A percentile compares a stretch with the other conserved stretches of the same genome.
These are phyloP conservation scores for Elaphomyces granulatus DNA, from an alignment of 495 filamentous ascomycete species.

Conservation along the genomic window DNA sequence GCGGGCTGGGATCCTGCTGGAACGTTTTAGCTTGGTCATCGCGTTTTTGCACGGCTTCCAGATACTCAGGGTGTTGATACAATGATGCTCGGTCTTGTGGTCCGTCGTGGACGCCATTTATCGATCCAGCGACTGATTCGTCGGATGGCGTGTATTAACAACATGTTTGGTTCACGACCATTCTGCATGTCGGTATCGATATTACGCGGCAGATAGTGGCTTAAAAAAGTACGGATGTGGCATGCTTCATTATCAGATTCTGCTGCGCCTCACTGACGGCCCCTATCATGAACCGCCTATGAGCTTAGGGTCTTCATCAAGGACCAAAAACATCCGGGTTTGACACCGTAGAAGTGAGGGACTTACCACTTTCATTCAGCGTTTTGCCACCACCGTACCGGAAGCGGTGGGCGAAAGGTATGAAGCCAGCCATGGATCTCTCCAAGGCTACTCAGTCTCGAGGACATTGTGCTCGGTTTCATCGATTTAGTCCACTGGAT, in stretches of 20 bases:
- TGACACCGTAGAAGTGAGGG: conserved; percentile 1
- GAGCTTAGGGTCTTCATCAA: not conserved
- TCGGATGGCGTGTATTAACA: conserved; percentile 13
- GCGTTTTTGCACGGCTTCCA: not conserved
- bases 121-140: conserved; percentile 17
- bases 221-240: conserved; percentile 15
- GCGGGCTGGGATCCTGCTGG: not conserved
- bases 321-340: not conserved
- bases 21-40: not conserved
- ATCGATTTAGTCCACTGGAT: conserved; percentile 1
- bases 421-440: conserved; percentile 8
- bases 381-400: conserved; percentile 7
- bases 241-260: conserved; percentile 18
- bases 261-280: conserved; percentile 15
- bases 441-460: conserved; percentile 1
- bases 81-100: not conserved
- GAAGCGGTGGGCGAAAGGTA: conserved; percentile 6
- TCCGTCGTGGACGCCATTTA: not conserved
- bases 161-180: conserved; percentile 13
- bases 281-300: conserved; percentile 8
- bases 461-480: conserved; percentile 2
- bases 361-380: conserved; percentile 9
- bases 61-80: not conserved
- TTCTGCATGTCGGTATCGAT: conserved; percentile 10
- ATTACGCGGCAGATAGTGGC: conserved; percentile 13